Percentiles rank a stretch among this genome's conserved stretches.
Conservation (phyloP, 305 asterid genomes). For the Solanum hybrid region DNA sequence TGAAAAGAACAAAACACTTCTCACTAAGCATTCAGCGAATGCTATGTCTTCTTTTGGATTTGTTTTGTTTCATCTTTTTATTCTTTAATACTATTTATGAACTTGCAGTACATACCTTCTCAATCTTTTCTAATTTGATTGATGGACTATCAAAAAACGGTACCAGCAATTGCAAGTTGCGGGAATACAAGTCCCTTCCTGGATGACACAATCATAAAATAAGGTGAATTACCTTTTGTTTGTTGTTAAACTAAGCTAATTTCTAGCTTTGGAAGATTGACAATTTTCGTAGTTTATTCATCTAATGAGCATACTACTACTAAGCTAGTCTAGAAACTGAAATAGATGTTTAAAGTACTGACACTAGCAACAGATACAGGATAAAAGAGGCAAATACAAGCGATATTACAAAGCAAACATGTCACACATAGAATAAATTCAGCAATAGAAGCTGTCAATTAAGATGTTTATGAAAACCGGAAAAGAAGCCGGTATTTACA, state of each 20-base stretch:
- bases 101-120: slow-evolving; percentile 33
- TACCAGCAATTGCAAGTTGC: slow-evolving; percentile 65
- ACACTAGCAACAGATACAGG: background rate
- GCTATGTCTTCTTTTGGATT: background rate
- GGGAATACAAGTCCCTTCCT: slow-evolving; percentile 68
- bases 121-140: slow-evolving; percentile 41
- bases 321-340: background rate
- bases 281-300: background rate
- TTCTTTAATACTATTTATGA: background rate
- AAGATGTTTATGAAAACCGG: background rate
- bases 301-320: background rate
- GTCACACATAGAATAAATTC: background rate
- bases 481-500: background rate
- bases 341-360: background rate
- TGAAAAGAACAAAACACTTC: background rate
- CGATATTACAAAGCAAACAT: background rate
- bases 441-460: background rate
- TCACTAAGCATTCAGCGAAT: background rate
- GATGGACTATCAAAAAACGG: slow-evolving; percentile 70
- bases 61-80: background rate
- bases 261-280: background rate
- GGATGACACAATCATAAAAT: slow-evolving; percentile 10
- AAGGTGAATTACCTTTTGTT: background rate
- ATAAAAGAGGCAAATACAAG: background rate
- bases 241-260: background rate